Evolutionary conservation across 2,329 filamentous ascomycete species (phyloP), one percentile per base, ranked within the genome.

Genomic region (Scedosporium aurantiacum): DNA sequence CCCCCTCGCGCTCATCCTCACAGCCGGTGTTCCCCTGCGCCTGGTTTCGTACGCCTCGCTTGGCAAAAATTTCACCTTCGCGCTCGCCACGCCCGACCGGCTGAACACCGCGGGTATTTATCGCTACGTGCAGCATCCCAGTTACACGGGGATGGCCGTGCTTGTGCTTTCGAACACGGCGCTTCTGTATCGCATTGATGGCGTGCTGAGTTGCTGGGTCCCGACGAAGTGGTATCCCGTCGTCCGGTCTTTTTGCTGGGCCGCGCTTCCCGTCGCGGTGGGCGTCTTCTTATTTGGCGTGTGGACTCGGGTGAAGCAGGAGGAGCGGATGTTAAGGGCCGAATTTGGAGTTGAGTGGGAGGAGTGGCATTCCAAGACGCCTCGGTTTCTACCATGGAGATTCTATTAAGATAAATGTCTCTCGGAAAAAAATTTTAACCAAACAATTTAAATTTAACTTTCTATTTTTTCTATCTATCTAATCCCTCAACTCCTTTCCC

Each of bases 11-110:
- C 63, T 74, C 0, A 68, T 75, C 18, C 54, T 74, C 3, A 67
- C 66, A 45, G 68, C 61, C 2, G 73, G 73, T 1, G 45, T 72
- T 2, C 68, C 70, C 25, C 65, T 74, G 4, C 72, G 72, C 5
- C 62, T 74, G 10, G 61, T 70, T 0, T 74, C 79, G 0, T 82
- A 76, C 64, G 68, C 70, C 0, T 68, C 73, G 0, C 72, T 84
- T 0, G 81, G 81, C 1, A 71, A 68, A 8, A 76, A 80, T 62
- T 84, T 83, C 65, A 84, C 81, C 0, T 84, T 82, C 64, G 71
- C 73, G 1, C 74, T 84, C 1, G 69, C 75, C 0, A 66, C 71
- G 59, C 82, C 82, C 1, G 73, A 78, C 62, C 65, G 68, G 1
- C 68, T 83, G 6, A 71, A 74, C 12, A 82, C 78, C 0, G 69